Evolutionary conservation across 2,329 filamentous ascomycete species (phyloP).

Genomic region (Tricladium varicosporioides): DNA sequence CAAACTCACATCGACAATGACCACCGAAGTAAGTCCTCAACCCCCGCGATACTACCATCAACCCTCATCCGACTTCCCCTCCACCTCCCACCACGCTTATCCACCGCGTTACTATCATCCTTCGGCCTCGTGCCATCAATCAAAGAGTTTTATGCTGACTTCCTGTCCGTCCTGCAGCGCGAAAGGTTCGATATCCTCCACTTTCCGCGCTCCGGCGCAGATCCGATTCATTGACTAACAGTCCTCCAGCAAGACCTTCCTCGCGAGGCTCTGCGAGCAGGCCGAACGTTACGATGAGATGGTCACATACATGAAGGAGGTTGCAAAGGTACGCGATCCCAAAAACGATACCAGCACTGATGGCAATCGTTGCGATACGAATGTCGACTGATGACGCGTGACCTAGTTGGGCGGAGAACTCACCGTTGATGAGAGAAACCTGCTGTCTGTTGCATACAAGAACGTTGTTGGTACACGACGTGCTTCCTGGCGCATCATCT

Average conservation of each 20-base stretch:
- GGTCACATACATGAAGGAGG: slow-evolving; percentile 99
- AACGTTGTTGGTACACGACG: slow-evolving; percentile 98
- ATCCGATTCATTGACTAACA: slow-evolving; percentile 23
- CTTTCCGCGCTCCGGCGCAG: slow-evolving; percentile 4
- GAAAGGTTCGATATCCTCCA: slow-evolving; percentile 32
- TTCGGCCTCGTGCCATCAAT: slow-evolving; percentile 8
- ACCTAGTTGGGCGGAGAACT: slow-evolving; percentile 66
- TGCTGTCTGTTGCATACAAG: slow-evolving; percentile 99
- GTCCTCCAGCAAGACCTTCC: slow-evolving; percentile 88
- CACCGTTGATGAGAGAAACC: slow-evolving; percentile 96
- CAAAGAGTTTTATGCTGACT: slow-evolving; percentile 23
- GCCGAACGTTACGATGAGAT: slow-evolving; percentile 99
- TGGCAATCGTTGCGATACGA: slow-evolving; percentile 6
- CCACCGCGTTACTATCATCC: slow-evolving; percentile 23
- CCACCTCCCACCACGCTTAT: slow-evolving; percentile 25
- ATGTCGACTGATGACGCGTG: slow-evolving; percentile 25
- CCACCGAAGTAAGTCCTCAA: slow-evolving; percentile 36
- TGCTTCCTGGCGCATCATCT: slow-evolving; percentile 99
- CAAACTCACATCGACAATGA: slow-evolving; percentile 27
- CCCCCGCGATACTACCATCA: slow-evolving; percentile 13
- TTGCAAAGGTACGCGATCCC: slow-evolving; percentile 70
- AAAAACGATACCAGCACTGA: slow-evolving; percentile 25
- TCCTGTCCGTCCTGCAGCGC: slow-evolving; percentile 26
- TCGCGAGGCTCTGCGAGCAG: slow-evolving; percentile 99
- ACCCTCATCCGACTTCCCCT: slow-evolving; percentile 21